Base-by-base conservation (phyloP, 2,329 filamentous ascomycete genomes). In the Fusarium transvaalense region DNA sequence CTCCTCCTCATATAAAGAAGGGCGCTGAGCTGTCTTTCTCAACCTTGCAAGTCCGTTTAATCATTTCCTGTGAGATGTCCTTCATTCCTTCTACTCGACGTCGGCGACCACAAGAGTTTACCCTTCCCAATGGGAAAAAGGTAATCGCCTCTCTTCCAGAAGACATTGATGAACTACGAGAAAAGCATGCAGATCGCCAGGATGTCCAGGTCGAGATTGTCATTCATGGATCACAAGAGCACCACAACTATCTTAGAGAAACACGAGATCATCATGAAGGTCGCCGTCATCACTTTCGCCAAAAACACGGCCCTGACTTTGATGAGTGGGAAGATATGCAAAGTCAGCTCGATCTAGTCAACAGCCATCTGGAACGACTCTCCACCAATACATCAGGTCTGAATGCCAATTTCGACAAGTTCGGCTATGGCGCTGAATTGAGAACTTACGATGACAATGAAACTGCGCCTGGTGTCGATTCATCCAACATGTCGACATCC, bases 341-440 rank as follows among this genome's bases (percentile, higher is more conserved):
- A 42, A 72, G 76, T 10, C 84, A 89, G 66, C 78, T 90, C 13
- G 83, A 86, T 59, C 76, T 77, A 1, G 78, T 89, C n/a, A 81
- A 80, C 13, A 68, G 73, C 3, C 86, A 90, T 74, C 76, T 90
- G 9, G 83, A 87, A 59, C 79, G 82, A 64, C 77, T 89, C 52
- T 83, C 81, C 4, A 82, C 84, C 58, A 85, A 88, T 70, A 81
- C 83, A 5, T 82, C 86, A n/a, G 73, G 83, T 19, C 78, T 90
- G 23, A 85, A 87, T 69, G 86, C 86, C 34, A 90, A 86, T 73
- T 90, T 90, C 74, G 83, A 82, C 56, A 87, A 87, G 71, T 91
- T 88, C 78, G 88, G 89, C 2, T 91, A 89, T 73, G 82, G 82
- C 48, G 87, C 87, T 29, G 83, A 86, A 74, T 76, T 90, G 53